phyloP scores from a whole-genome alignment of 1,284 basidiomycete species.

The Singerocomus rubriflavus region DNA sequence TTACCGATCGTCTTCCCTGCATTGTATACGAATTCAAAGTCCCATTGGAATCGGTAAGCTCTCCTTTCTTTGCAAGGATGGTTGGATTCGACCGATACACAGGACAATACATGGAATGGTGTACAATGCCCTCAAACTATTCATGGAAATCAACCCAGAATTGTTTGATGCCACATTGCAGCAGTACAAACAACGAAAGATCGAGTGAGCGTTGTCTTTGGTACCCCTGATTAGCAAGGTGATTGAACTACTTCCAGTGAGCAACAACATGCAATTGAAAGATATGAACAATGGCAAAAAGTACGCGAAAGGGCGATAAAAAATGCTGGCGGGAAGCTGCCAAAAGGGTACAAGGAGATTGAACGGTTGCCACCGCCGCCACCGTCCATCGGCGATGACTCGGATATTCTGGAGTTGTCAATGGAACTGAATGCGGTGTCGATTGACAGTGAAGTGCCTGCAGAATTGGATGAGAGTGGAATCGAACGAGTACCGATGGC shows the following conservation, averaged over 20 bases:
- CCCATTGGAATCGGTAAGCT: conserved; percentile 95
- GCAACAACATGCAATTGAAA: conserved; percentile 73
- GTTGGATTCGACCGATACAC: conserved; percentile 13
- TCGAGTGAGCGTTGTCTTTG: conserved; percentile 56
- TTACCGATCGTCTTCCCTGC: conserved; percentile 98
- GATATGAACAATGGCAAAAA: conserved; percentile 84
- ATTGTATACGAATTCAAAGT: conserved; percentile 93
- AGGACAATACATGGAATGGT: conserved; percentile 99
- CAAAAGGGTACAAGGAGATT: conserved; percentile 60
- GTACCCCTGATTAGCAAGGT: conserved; percentile 6
- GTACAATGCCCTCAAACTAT: conserved; percentile 96
- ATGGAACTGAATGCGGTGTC: conserved; percentile 85
- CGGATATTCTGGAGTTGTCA: conserved; percentile 80
- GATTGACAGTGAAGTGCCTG: conserved; percentile 69
- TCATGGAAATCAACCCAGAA: conserved; percentile 99
- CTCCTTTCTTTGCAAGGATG: background rate
- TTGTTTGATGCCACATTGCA: conserved; percentile 93
- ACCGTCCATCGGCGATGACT: conserved; percentile 75
- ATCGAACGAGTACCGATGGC: conserved; percentile 87
- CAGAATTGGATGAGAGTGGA: conserved; percentile 77
- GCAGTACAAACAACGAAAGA: conserved; percentile 87
- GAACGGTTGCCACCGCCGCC: conserved; percentile 72
- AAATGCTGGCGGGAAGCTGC: conserved; percentile 69
- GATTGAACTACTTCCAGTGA: conserved; percentile 52
- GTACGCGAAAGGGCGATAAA: conserved; percentile 70